Base-by-base conservation (phyloP, 192 early-diverging fungal genomes). In the Bifiguratus adelaidae region DNA sequence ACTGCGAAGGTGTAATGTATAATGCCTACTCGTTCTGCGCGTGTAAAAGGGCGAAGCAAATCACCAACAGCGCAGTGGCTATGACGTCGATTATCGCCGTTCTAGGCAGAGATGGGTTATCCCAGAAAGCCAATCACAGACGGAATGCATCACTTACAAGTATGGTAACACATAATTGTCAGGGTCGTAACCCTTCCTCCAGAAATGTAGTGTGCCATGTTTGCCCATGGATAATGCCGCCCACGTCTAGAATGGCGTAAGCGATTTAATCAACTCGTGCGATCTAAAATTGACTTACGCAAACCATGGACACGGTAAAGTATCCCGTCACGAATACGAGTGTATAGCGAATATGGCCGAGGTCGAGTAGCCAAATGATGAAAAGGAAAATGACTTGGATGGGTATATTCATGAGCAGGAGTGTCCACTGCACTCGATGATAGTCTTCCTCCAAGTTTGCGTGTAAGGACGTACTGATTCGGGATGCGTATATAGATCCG, bases 401-500 rank as follows among this genome's bases (percentile, higher is more conserved):
- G 2, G 83, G 83, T 4, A 88, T 60, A 54, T 84, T 80, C 41
- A 88, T 82, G 3, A 72, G 32, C 30, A 88, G 63, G 7, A 88
- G 53, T 9, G 74, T 77, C 36, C 61, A 32, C 47, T 85, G 77
- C 0, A 75, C 77, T 2, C 53, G 58, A 8, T 60, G 7, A 54
- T 70, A 67, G 51, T 67, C 47, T 35, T 73, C 65, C 34, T 56
- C 55, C 19, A 47, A 48, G 22, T 61, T 70, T 6, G 61, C 54
- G 38, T 89, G 86, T 21, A 89, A 58, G 15, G 77, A 71, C 5
- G 86, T 86, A 5, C 81, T 84, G 23, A 89, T 77, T 7, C 86
- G 68, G 23, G 81, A 82, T 0, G 81, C 81, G 43, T 82, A 86
- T 12, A 89, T 82, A 4, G 86, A 83, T 19, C 77, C 82, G n/a